Base-by-base conservation (phyloP, 2,329 filamentous ascomycete species). In the Allantophomopsis lycopodina region DNA sequence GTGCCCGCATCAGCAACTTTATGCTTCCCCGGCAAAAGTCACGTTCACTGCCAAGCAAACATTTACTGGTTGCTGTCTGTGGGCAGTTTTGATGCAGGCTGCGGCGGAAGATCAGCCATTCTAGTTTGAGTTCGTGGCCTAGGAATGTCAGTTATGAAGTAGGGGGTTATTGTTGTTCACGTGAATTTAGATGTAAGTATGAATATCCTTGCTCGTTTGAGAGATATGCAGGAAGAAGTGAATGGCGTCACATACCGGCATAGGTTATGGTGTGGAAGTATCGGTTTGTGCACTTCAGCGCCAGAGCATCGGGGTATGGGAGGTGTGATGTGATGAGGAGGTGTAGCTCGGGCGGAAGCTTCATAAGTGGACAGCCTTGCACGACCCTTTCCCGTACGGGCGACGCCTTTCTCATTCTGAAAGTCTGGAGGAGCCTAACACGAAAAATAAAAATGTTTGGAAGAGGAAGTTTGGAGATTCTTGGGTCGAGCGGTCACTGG, bases 301-400 rank as follows among this genome's bases (percentile, higher is more conserved):
- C 79, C 1, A 84, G 65, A 0, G 80, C 79, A 45, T 85, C 79
- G 0, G 80, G 80, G 44, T 84, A 84, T 23, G 69, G 69, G 42
- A 84, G 71, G 40, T 72, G 62, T 10, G 64, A 54, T 23, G 71
- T 62, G 40, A 84, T 76, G 37, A 73, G 64, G 1, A 79, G 54
- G 47, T 83, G 79, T n/a, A 84, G 63, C 50, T 85, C 80, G 1
- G 73, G 63, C 2, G 80, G 80, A 2, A 84, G 61, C 13, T 59
- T 56, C 53, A 66, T 61, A 28, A 79, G 51, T n/a, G 50, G 23
- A 28, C 23, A 28, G 11, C 23, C 23, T 28, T 28, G 23, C 23
- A 28, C 23, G 23, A 8, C 23, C 23, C 11, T 28, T 28, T 28
- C 23, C 7, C 23, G 23, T 8, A 28, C 23, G 7, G 23, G 11